These are phyloP conservation scores for Tylopilus sp. DNA, from an alignment of 1,284 basidiomycete species.

Conservation along the genomic window DNA sequence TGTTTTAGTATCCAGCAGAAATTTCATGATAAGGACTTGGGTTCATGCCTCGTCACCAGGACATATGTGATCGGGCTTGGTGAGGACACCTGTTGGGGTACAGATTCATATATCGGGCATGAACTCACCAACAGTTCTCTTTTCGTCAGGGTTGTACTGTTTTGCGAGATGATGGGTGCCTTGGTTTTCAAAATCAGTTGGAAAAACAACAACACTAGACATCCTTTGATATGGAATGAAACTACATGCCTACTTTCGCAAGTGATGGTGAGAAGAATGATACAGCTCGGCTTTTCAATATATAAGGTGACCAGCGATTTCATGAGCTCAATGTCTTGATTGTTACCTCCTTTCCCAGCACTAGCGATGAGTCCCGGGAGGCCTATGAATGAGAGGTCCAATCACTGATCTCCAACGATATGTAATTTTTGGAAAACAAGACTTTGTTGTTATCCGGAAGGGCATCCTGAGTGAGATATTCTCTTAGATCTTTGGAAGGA, in stretches of 20 bases:
- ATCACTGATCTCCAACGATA: conserved; percentile 71
- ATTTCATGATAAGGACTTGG: conserved; percentile 69
- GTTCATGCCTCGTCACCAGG: conserved; percentile 10
- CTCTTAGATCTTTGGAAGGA: conserved; percentile 47
- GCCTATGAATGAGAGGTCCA: conserved; percentile 68
- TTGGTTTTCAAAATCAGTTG: conserved; percentile 19
- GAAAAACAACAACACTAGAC: not conserved
- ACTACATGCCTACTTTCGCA: conserved; percentile 60
- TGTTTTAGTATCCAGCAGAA: conserved; percentile 54
- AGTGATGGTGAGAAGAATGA: conserved; percentile 70
- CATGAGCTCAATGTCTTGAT: conserved; percentile 49
- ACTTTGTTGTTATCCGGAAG: conserved; percentile 44
- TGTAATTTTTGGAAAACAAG: conserved; percentile 64
- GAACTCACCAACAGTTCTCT: conserved; percentile 15
- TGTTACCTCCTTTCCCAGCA: conserved; percentile 54
- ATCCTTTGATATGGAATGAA: no score
- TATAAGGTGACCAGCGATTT: conserved; percentile 61
- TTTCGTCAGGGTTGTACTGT: conserved; percentile 5
- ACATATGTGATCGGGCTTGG: conserved; percentile 17
- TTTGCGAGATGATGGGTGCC: conserved; percentile 15
- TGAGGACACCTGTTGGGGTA: conserved; percentile 6
- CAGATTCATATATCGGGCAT: not conserved
- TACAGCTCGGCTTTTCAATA: conserved; percentile 64
- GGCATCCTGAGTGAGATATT: conserved; percentile 53
- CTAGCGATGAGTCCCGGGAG: conserved; percentile 31